phyloP scores from a whole-genome alignment of 176 grass and related monocot species.

The Hordeum marinum region DNA sequence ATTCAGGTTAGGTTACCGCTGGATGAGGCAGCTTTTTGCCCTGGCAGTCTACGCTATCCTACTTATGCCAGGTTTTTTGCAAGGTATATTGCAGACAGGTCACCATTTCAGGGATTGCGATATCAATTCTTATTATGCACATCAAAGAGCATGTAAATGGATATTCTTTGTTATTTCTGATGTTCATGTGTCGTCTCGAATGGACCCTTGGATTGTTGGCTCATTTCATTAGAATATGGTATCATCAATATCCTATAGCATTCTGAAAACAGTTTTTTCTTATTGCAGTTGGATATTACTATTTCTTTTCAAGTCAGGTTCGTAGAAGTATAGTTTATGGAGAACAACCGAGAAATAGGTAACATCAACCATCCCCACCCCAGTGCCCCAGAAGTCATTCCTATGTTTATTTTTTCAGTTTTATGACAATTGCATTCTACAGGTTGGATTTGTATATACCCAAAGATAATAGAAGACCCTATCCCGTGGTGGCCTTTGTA shows the following conservation, averaged over 20 bases:
- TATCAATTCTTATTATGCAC: constrained; percentile 7
- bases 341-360: constrained; percentile 91
- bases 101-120: neutral
- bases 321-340: constrained; percentile 94
- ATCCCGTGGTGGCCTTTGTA: constrained; percentile 90
- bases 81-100: constrained; percentile 50
- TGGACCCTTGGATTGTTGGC: neutral
- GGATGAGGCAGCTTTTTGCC: constrained; percentile 81
- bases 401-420: neutral
- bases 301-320: constrained; percentile 93
- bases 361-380: neutral
- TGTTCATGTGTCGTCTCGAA: constrained; percentile 15
- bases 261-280: constrained; percentile 18
- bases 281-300: constrained; percentile 88
- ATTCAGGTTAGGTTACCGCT: constrained; percentile 87
- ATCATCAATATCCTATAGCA: neutral
- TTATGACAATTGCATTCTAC: constrained; percentile 17
- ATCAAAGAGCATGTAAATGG: neutral
- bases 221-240: neutral
- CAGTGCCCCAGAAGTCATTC: neutral
- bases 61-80: constrained; percentile 89
- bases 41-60: constrained; percentile 77
- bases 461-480: constrained; percentile 45
- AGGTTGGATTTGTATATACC: constrained; percentile 98
- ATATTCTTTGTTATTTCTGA: constrained; percentile 11